Conservation (phyloP, 2,329 filamentous ascomycete genomes). For the Colletotrichum theobromicola region DNA sequence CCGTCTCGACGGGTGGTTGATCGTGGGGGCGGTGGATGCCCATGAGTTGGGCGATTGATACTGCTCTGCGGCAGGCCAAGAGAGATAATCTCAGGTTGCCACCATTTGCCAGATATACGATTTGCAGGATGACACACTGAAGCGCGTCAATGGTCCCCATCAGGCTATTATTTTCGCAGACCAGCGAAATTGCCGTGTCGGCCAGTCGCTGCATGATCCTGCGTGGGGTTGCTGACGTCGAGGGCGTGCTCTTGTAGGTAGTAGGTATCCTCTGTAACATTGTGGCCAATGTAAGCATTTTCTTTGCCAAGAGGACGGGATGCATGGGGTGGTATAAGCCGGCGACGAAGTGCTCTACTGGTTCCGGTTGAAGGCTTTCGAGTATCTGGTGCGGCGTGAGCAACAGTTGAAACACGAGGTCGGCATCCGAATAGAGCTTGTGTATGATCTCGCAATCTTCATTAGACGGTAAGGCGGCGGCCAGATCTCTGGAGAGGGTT, state of each 20-base stretch:
- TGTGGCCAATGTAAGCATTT: conserved; percentile 41
- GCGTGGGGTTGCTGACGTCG: conserved; percentile 14
- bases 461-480: conserved; percentile 24
- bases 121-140: conserved; percentile 53
- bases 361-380: not conserved
- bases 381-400: conserved; percentile 24
- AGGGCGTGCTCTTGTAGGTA: conserved; percentile 35
- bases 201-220: conserved; percentile 30
- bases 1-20: conserved; percentile 7
- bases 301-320: conserved; percentile 45
- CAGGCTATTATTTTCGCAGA: conserved; percentile 52
- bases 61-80: conserved; percentile 47
- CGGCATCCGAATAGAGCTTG: conserved; percentile 4
- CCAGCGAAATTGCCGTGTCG: conserved; percentile 33
- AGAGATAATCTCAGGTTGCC: conserved; percentile 52
- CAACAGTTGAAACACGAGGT: conserved; percentile 28
- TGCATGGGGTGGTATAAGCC: conserved; percentile 30
- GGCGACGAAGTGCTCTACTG: conserved; percentile 12
- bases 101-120: conserved; percentile 48
- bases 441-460: conserved; percentile 22
- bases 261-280: conserved; percentile 37
- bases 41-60: conserved; percentile 48
- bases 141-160: conserved; percentile 49
- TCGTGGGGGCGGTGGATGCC: conserved; percentile 32
- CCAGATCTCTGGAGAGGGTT: conserved; percentile 17